phyloP scores from a whole-genome alignment of 208 protist species.

The Crithidia bombi region DNA sequence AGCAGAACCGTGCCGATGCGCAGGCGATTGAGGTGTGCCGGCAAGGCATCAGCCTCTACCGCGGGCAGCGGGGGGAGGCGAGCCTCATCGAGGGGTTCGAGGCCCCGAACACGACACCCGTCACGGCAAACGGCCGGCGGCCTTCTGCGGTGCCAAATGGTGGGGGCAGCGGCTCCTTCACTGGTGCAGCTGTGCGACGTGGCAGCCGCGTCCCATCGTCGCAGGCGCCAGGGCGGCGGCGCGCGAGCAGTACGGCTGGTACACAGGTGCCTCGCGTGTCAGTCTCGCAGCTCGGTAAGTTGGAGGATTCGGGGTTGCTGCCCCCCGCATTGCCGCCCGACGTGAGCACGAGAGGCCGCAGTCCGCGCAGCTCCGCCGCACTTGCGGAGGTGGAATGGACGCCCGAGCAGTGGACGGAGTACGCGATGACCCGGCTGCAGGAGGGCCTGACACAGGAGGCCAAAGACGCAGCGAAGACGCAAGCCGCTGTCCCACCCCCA shows the following conservation, averaged over 20 bases:
- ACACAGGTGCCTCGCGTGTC: constrained; percentile 1
- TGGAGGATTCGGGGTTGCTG: constrained; percentile 4
- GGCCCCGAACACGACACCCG: constrained; percentile 6
- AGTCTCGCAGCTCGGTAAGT: constrained; percentile 14
- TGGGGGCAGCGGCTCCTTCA: not conserved
- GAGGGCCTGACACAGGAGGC: constrained; percentile 17
- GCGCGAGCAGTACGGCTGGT: not conserved
- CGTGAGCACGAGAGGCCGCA: not conserved
- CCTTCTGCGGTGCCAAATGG: not conserved
- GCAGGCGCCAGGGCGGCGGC: constrained; percentile 5
- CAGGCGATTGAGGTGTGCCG: constrained; percentile 83
- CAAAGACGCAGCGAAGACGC: not conserved
- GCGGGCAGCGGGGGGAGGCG: constrained; percentile 56
- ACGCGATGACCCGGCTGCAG: constrained; percentile 32
- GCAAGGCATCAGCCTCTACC: constrained; percentile 79
- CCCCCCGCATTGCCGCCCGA: not conserved
- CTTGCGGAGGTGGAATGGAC: constrained; percentile 5
- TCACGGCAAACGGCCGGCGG: not conserved
- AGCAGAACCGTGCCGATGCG: constrained; percentile 41
- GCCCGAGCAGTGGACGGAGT: constrained; percentile 31
- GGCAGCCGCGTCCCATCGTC: constrained; percentile 27
- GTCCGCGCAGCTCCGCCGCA: not conserved
- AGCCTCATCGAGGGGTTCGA: constrained; percentile 61
- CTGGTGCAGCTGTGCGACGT: not conserved
- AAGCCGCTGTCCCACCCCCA: not conserved